phyloP scores from a whole-genome alignment of 495 filamentous ascomycete genomes.

The Mycothermus thermophilus region DNA sequence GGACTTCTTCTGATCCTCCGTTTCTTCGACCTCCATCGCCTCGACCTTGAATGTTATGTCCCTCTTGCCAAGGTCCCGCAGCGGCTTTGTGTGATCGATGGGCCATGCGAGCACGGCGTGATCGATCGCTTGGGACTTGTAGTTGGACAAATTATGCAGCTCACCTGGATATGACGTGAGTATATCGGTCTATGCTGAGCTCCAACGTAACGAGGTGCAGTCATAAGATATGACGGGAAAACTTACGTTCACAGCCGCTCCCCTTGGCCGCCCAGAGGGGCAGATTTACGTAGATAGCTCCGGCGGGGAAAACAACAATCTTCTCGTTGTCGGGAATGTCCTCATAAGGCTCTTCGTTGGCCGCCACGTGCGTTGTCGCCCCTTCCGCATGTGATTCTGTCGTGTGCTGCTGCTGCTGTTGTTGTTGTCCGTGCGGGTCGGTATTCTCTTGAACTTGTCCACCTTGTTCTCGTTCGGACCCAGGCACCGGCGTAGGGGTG shows the following conservation, averaged over 20 bases:
- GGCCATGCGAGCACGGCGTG: conserved; percentile 18
- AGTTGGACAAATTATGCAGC: conserved; percentile 17
- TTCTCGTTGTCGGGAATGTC: conserved; percentile 16
- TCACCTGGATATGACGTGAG: conserved; percentile 12
- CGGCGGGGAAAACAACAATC: conserved; percentile 23
- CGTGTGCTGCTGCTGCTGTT: too few relatives aligned
- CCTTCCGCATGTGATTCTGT: too few relatives aligned
- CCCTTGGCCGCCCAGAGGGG: conserved; percentile 21
- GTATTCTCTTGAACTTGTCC: too few relatives aligned
- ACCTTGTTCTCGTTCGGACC: too few relatives aligned
- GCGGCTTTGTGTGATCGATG: conserved; percentile 20
- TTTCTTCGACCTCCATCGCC: conserved; percentile 19
- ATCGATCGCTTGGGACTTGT: conserved; percentile 14
- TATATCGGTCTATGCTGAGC: too few relatives aligned
- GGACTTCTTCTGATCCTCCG: conserved; percentile 17
- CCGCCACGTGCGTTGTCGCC: too few relatives aligned
- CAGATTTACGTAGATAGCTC: conserved; percentile 19
- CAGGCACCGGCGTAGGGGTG: too few relatives aligned
- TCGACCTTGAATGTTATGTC: conserved; percentile 21
- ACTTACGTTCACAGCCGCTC: conserved; percentile 23
- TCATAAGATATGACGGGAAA: not conserved
- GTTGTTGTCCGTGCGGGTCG: too few relatives aligned
- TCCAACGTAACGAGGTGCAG: too few relatives aligned
- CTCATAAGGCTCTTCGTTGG: too few relatives aligned
- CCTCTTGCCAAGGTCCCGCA: conserved; percentile 15